These are phyloP conservation scores for Solanum hybrid DNA, from an alignment of 305 asterid genomes.

Conservation along the genomic window DNA sequence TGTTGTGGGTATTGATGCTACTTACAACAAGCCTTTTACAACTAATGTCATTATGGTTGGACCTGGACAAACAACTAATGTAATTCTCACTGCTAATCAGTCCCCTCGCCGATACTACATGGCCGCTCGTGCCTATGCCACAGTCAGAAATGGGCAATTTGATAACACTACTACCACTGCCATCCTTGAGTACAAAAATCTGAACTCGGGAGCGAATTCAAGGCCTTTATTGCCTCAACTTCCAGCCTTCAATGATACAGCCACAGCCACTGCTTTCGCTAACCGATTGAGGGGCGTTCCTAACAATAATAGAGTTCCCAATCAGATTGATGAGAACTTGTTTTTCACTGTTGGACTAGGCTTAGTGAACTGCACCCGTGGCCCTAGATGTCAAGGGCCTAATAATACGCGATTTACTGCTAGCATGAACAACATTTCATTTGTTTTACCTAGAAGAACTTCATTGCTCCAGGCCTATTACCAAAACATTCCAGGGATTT, in stretches of 20 bases:
- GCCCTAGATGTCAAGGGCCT: conserved; percentile 81
- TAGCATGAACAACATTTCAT: conserved; percentile 72
- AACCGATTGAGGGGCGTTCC: conserved; percentile 41
- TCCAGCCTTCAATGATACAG: conserved; percentile 55
- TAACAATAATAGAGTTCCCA: conserved; percentile 28
- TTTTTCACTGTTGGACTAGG: conserved; percentile 76
- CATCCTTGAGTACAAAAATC: conserved; percentile 41
- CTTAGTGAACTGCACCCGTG: conserved; percentile 49
- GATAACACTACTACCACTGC: conserved; percentile 81
- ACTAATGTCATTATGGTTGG: conserved; percentile 65
- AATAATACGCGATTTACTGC: conserved; percentile 66
- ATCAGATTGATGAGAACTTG: conserved; percentile 40
- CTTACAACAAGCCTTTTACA: conserved; percentile 49
- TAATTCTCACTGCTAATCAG: conserved; percentile 59
- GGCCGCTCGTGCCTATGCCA: conserved; percentile 57
- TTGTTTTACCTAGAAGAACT: conserved; percentile 34
- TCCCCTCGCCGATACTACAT: conserved; percentile 51
- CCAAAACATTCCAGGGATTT: conserved; percentile 45
- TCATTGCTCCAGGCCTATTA: conserved; percentile 65
- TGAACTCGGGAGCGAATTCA: conserved; percentile 11
- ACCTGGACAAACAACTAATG: conserved; percentile 79
- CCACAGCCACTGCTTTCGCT: conserved; percentile 47
- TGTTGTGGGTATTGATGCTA: conserved; percentile 65
- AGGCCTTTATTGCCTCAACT: conserved; percentile 46
- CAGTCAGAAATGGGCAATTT: conserved; percentile 50